Evolutionary conservation across 2,329 filamentous ascomycete genomes (phyloP).

Genomic region (Coniochaeta sp.): DNA sequence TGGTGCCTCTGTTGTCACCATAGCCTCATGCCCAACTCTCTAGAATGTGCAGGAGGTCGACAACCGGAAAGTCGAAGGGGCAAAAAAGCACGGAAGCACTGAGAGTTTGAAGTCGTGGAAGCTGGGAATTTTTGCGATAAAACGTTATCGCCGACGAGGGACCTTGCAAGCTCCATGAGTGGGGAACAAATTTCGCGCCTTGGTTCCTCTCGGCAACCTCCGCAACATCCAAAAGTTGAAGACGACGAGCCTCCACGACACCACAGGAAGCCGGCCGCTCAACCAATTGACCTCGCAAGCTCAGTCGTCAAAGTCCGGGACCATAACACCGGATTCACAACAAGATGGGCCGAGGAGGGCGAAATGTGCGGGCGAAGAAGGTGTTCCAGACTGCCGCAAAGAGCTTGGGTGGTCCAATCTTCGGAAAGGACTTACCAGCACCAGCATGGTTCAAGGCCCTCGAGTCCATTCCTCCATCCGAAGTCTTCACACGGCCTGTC

Average conservation of each 20-base stretch:
- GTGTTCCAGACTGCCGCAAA: slow-evolving; percentile 35
- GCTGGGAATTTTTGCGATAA: slow-evolving; percentile 2
- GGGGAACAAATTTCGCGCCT: slow-evolving; percentile 12
- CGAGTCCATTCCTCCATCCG: slow-evolving; percentile 47
- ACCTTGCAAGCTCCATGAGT: neutral
- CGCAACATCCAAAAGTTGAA: slow-evolving; percentile 2
- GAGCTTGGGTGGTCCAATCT: slow-evolving; percentile 13
- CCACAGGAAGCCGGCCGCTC: neutral
- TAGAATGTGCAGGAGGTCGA: neutral
- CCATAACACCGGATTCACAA: neutral
- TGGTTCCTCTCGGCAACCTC: slow-evolving; percentile 1
- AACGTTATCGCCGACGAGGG: neutral
- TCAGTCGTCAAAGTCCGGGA: neutral
- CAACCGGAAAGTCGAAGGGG: neutral
- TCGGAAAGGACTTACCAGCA: slow-evolving; percentile 16
- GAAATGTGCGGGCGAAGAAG: slow-evolving; percentile 1
- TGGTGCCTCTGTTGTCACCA: slow-evolving; percentile 27
- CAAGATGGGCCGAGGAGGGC: slow-evolving; percentile 1
- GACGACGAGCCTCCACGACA: slow-evolving; percentile 4
- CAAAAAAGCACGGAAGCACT: neutral
- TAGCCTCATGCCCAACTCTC: slow-evolving; percentile 12
- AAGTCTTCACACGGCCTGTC: slow-evolving; percentile 47
- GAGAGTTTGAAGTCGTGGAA: neutral
- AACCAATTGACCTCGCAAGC: neutral
- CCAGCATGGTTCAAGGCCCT: slow-evolving; percentile 45